Percentiles rank a stretch among this genome's conserved stretches.
phyloP scores from a whole-genome alignment of 2,329 filamentous ascomycete species.

The Amylocarpus encephaloides region DNA sequence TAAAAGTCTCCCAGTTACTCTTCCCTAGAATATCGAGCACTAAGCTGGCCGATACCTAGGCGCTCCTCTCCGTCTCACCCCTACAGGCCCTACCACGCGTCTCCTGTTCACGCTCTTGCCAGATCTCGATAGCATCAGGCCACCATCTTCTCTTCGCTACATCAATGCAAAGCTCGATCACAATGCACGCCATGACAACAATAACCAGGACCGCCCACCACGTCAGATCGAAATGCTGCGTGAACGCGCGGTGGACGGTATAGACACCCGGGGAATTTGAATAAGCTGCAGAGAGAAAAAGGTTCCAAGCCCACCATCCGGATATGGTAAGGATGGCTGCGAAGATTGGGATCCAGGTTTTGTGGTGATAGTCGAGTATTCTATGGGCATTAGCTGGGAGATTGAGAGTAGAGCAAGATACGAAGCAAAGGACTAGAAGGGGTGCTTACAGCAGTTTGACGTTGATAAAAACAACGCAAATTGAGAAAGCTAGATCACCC shows the following conservation, averaged over 20 bases:
- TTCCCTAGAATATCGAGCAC: no score
- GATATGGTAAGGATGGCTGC: slow-evolving; percentile 52
- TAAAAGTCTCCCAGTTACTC: no score
- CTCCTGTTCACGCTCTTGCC: slow-evolving; percentile 65
- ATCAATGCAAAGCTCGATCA: slow-evolving; percentile 64
- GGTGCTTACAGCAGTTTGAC: slow-evolving; percentile 63
- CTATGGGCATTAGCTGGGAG: slow-evolving; percentile 33
- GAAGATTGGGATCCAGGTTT: slow-evolving; percentile 56
- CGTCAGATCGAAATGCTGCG: slow-evolving; percentile 59
- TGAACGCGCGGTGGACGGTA: slow-evolving; percentile 62
- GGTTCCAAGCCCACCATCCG: slow-evolving; percentile 85
- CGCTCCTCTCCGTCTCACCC: background rate
- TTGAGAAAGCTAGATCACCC: slow-evolving; percentile 63
- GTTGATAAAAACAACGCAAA: slow-evolving; percentile 65
- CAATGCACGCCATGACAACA: slow-evolving; percentile 52
- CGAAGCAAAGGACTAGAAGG: slow-evolving; percentile 22
- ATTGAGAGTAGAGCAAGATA: slow-evolving; percentile 49
- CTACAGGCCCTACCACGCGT: background rate
- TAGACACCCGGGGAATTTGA: slow-evolving; percentile 50
- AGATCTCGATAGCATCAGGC: slow-evolving; percentile 71
- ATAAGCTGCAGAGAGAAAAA: slow-evolving; percentile 60
- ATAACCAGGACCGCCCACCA: slow-evolving; percentile 75
- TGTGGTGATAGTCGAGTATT: slow-evolving; percentile 70
- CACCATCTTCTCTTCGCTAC: slow-evolving; percentile 60
- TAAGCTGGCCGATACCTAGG: no score